Percentiles rank a stretch among this genome's conserved stretches.
phyloP scores from a whole-genome alignment of 2,329 filamentous ascomycete genomes.

The Fusarium coicis region DNA sequence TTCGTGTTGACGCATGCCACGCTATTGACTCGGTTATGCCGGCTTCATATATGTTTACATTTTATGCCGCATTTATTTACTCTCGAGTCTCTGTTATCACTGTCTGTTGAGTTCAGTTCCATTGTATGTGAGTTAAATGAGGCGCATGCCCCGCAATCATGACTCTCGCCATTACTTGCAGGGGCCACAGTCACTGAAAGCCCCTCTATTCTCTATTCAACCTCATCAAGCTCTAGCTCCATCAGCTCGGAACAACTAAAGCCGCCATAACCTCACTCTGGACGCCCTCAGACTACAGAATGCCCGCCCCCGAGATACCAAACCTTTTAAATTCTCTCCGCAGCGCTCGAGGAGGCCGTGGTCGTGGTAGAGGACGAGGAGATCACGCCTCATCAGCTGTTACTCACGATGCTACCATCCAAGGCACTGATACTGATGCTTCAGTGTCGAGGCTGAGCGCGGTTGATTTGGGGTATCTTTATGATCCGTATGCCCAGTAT shows the following conservation, averaged over 20 bases:
- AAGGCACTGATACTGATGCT: conserved; percentile 92
- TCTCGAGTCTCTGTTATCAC: background rate
- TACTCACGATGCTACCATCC: conserved; percentile 78
- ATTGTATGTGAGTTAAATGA: background rate
- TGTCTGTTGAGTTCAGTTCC: background rate
- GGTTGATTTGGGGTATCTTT: conserved; percentile 84
- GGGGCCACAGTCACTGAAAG: background rate
- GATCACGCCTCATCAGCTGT: conserved; percentile 46
- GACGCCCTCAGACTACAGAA: conserved; percentile 48
- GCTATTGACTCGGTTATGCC: background rate
- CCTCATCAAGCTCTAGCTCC: background rate
- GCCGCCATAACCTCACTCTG: background rate
- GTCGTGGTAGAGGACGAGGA: conserved; percentile 46
- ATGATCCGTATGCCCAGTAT: conserved; percentile 79
- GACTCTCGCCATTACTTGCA: background rate
- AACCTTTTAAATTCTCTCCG: conserved; percentile 72
- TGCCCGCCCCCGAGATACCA: conserved; percentile 81
- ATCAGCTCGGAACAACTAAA: conserved; percentile 12
- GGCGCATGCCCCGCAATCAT: conserved; percentile 23
- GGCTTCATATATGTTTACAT: background rate
- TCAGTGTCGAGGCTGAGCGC: conserved; percentile 90
- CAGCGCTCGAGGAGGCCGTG: conserved; percentile 53
- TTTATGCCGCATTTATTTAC: background rate
- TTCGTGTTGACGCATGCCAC: background rate
- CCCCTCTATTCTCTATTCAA: background rate